Conservation (phyloP, 2,329 filamentous ascomycete species). For the Diaporthe citrichinensis region DNA sequence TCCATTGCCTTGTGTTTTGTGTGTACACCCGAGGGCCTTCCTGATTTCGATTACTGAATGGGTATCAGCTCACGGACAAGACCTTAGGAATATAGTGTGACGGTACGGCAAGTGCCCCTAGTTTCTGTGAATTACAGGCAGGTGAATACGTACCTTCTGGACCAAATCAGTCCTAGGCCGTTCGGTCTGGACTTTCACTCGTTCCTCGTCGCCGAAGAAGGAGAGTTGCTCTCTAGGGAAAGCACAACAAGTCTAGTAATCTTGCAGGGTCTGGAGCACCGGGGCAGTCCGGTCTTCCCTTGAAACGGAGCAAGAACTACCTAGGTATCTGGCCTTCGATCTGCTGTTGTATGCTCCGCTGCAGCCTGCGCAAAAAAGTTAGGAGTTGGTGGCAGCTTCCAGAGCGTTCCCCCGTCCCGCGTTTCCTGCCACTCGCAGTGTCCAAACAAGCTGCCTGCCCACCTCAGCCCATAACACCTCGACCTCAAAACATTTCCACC, state of each 20-base stretch:
- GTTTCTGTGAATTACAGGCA: not conserved
- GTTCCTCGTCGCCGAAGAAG: not conserved
- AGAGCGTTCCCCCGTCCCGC: constrained; percentile 9
- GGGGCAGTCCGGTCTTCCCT: not conserved
- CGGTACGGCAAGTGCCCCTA: not conserved
- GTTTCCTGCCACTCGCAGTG: constrained; percentile 30
- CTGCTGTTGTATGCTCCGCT: not conserved
- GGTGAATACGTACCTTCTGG: not conserved
- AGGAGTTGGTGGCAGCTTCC: constrained; percentile 32
- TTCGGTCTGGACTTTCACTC: not conserved
- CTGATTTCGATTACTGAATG: not conserved
- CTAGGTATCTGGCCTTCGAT: not conserved
- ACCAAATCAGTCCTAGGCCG: not conserved
- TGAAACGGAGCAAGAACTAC: constrained; percentile 22
- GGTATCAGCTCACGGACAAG: not conserved
- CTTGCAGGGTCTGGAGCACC: not conserved
- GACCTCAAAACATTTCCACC: constrained; percentile 24
- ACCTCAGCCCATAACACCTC: not conserved
- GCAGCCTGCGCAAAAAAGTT: constrained; percentile 5
- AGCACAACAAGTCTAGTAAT: not conserved
- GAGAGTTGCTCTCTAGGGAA: constrained; percentile 1
- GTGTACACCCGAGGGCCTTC: not conserved
- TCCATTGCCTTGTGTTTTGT: not conserved
- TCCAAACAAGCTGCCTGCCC: constrained; percentile 5
- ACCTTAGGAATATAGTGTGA: not conserved